Evolutionary conservation across 371 early-diverging fungal species (phyloP).

Genomic region (Lichtheimia ornata): DNA sequence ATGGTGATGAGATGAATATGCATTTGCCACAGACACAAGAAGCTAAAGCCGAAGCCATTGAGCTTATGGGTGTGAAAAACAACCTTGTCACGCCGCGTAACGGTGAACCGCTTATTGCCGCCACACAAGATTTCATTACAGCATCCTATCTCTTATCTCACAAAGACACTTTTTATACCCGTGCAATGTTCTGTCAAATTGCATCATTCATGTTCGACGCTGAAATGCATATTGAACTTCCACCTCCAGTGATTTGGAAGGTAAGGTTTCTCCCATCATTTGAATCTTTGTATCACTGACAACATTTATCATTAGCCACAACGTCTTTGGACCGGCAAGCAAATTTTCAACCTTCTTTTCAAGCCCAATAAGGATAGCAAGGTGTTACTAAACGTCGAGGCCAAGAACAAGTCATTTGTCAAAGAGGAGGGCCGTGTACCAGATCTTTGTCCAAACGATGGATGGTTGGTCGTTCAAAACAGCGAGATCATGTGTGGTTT

Average conservation of each 20-base stretch:
- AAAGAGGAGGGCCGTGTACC: constrained; percentile 61
- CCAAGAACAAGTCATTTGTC: constrained; percentile 79
- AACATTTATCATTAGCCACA: constrained; percentile 44
- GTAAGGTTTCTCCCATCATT: constrained; percentile 20
- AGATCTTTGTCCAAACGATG: constrained; percentile 91
- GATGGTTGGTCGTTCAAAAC: constrained; percentile 87
- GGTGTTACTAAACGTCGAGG: constrained; percentile 84
- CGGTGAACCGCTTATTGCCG: constrained; percentile 98
- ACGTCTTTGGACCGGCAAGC: constrained; percentile 68
- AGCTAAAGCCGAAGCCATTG: constrained; percentile 96
- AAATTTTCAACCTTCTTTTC: constrained; percentile 84
- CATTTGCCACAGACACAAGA: constrained; percentile 99
- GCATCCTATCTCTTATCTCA: constrained; percentile 92
- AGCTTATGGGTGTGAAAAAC: constrained; percentile 97
- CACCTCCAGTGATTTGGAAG: constrained; percentile 92
- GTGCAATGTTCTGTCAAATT: constrained; percentile 91
- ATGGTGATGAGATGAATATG: constrained; percentile 99
- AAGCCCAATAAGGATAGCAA: constrained; percentile 77
- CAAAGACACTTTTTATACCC: constrained; percentile 94
- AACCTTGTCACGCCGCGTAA: constrained; percentile 98
- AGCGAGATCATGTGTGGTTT: constrained; percentile 95
- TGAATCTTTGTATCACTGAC: background rate
- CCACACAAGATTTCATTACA: constrained; percentile 99
- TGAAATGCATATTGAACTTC: constrained; percentile 81
- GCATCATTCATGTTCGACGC: constrained; percentile 87